phyloP scores from a whole-genome alignment of 2,329 filamentous ascomycete genomes.

The Arthrobotrys sinensis region DNA sequence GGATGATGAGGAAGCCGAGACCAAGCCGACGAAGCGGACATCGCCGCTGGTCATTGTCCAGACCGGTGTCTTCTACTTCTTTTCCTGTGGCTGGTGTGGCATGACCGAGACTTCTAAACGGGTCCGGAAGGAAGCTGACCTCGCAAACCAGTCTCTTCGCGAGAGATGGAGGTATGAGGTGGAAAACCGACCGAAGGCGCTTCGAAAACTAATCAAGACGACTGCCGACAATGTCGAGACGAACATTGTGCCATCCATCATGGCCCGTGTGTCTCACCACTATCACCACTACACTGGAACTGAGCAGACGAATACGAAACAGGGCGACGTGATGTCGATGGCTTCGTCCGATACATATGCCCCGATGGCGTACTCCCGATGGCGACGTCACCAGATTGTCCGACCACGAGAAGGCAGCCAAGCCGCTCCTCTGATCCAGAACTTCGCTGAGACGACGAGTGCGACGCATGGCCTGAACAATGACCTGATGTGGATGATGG shows the following conservation, averaged over 20 bases:
- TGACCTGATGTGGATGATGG: slow-evolving; percentile 60
- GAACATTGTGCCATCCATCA: slow-evolving; percentile 58
- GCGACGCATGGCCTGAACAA: slow-evolving; percentile 46
- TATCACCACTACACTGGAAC: slow-evolving; percentile 59
- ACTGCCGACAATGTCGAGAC: slow-evolving; percentile 59
- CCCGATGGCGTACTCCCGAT: slow-evolving; percentile 41
- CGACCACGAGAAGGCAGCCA: slow-evolving; percentile 40
- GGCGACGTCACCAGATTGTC: slow-evolving; percentile 38
- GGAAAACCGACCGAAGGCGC: slow-evolving; percentile 57
- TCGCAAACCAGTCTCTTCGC: slow-evolving; percentile 51
- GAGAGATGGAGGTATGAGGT: slow-evolving; percentile 58
- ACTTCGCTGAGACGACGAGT: slow-evolving; percentile 52
- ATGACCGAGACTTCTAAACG: slow-evolving; percentile 59
- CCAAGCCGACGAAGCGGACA: slow-evolving; percentile 50
- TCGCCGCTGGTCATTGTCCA: slow-evolving; percentile 53
- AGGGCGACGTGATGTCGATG: slow-evolving; percentile 54
- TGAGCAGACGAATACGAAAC: slow-evolving; percentile 32
- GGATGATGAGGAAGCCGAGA: slow-evolving; percentile 46
- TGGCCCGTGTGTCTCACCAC: slow-evolving; percentile 57
- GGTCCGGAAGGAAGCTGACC: slow-evolving; percentile 52
- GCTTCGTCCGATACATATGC: slow-evolving; percentile 54
- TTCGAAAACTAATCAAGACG: slow-evolving; percentile 59
- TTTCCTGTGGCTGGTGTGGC: slow-evolving; percentile 60
- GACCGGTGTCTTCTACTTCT: slow-evolving; percentile 61
- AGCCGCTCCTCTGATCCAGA: slow-evolving; percentile 52